phyloP scores from a whole-genome alignment of 768 basidiomycete species.

The Leccinum incarnatum region DNA sequence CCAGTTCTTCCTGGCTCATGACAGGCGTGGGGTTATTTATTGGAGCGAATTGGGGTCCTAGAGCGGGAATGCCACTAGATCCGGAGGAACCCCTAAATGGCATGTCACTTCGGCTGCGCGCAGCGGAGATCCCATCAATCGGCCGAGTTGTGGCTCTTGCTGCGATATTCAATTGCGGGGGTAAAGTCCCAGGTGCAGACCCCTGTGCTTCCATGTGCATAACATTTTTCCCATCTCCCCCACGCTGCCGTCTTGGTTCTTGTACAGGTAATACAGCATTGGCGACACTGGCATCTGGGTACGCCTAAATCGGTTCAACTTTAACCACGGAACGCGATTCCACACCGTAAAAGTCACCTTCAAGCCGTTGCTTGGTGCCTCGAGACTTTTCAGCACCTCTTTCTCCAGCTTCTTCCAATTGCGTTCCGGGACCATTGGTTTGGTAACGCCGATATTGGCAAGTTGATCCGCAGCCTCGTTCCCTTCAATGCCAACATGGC shows the following conservation, averaged over 20 bases:
- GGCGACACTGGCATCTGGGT: conserved; percentile 30
- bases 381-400: conserved; percentile 11
- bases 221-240: not conserved
- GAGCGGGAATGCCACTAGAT: not conserved
- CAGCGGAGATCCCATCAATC: not conserved
- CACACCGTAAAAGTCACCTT: conserved; percentile 18
- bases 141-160: not conserved
- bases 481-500: conserved; percentile 72
- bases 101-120: not conserved
- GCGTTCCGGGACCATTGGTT: conserved; percentile 44
- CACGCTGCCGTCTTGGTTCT: not conserved
- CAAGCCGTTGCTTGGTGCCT: conserved; percentile 6
- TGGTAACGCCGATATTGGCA: conserved; percentile 56
- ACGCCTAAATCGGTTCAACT: conserved; percentile 19
- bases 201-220: not conserved
- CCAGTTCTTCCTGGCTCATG: conserved; percentile 18
- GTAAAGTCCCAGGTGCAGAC: not conserved
- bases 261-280: not conserved
- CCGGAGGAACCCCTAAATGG: not conserved
- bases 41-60: not conserved
- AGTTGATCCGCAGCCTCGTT: conserved; percentile 85
- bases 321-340: conserved; percentile 5
- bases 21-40: not conserved
- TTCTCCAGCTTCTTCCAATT: conserved; percentile 50
- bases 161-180: not conserved